Conservation (phyloP, 2,329 filamentous ascomycete genomes). For the Plectosphaerella cucumerina region DNA sequence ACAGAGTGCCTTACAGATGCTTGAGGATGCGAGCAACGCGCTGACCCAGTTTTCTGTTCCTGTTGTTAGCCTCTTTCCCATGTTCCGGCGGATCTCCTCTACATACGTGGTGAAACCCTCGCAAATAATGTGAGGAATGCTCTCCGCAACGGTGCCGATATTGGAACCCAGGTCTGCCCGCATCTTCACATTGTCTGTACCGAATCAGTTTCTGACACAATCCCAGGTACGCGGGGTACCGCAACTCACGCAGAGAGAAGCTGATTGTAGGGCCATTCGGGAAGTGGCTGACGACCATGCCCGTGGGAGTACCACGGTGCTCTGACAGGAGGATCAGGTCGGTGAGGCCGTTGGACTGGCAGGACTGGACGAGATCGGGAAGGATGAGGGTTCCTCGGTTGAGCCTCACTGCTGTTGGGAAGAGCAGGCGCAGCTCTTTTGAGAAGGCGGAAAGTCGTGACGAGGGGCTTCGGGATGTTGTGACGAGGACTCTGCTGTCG, state of each 20-base stretch:
- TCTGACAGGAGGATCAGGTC: constrained; percentile 89
- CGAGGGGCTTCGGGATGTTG: constrained; percentile 54
- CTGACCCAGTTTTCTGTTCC: constrained; percentile 65
- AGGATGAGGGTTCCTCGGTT: constrained; percentile 91
- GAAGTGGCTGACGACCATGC: constrained; percentile 68
- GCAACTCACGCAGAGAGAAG: constrained; percentile 61
- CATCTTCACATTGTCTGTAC: too few species aligned
- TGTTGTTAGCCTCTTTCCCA: background rate
- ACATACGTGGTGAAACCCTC: constrained; percentile 67
- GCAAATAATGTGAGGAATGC: constrained; percentile 70
- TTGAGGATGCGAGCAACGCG: constrained; percentile 47
- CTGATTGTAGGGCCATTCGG: constrained; percentile 78
- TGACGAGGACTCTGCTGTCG: constrained; percentile 51
- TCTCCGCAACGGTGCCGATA: too few species aligned
- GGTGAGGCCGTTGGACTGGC: constrained; percentile 72
- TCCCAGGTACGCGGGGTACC: too few species aligned
- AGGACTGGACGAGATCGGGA: constrained; percentile 77
- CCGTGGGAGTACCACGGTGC: constrained; percentile 55
- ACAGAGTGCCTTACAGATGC: background rate
- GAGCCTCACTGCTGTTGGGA: constrained; percentile 77
- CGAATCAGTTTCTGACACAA: too few species aligned
- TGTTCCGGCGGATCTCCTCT: background rate
- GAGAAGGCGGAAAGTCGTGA: constrained; percentile 83
- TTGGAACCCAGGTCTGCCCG: too few species aligned
- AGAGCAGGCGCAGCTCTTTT: constrained; percentile 79